These are phyloP conservation scores for Amaranthus cruentus DNA, from an alignment of 148 eudicot species.

Conservation along the genomic window DNA sequence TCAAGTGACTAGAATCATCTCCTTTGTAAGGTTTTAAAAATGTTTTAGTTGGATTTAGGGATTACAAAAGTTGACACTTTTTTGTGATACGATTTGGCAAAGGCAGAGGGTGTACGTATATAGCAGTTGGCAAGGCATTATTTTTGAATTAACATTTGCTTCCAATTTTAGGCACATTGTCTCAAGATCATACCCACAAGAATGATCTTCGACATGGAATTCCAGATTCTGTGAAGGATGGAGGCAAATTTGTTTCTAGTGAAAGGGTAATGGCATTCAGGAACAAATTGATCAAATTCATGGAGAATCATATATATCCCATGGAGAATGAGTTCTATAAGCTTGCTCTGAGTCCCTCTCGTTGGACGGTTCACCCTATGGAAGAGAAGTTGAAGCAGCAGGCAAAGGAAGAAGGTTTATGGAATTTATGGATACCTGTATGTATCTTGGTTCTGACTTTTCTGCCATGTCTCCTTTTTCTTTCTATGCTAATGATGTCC, in stretches of 20 bases:
- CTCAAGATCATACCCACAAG: constrained; percentile 22
- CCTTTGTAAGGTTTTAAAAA: not conserved
- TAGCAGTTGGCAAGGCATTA: not conserved
- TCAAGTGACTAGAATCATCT: too few species aligned
- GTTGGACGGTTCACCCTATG: constrained; percentile 86
- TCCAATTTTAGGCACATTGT: constrained; percentile 23
- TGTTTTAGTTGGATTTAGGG: not conserved
- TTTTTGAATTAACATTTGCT: not conserved
- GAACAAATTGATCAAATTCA: constrained; percentile 60
- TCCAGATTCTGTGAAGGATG: constrained; percentile 28
- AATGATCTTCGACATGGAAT: constrained; percentile 28
- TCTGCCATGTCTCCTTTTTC: not conserved
- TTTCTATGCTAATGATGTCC: not conserved
- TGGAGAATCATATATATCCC: constrained; percentile 83
- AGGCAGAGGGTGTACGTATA: not conserved
- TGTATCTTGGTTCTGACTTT: constrained; percentile 17
- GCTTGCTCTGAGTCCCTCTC: constrained; percentile 60
- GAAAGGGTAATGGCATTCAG: constrained; percentile 53
- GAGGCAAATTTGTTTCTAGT: constrained; percentile 62
- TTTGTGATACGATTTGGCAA: too few species aligned
- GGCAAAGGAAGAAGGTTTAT: constrained; percentile 83
- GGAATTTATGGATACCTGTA: constrained; percentile 94
- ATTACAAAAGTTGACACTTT: too few species aligned
- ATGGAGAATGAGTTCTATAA: constrained; percentile 72
- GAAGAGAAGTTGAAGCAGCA: constrained; percentile 85